Base-by-base conservation (phyloP, 1,284 basidiomycete species). In the Cystobasidium sp. region DNA sequence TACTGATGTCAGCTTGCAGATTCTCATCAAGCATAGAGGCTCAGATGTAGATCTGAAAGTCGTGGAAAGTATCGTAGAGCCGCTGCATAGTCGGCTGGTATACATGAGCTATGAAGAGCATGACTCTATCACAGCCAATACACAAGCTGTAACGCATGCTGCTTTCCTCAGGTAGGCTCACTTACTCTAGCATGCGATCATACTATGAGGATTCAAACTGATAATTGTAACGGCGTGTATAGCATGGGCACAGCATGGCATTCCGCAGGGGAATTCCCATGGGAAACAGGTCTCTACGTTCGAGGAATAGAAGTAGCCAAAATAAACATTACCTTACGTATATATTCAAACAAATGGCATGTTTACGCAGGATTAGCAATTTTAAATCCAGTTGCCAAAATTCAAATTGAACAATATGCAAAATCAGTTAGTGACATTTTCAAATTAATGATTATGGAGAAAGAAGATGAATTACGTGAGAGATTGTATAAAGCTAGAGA, bases 231-330 rank as follows among this genome's bases (percentile, higher is more conserved):
- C 16, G 14, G 63, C 47, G 24, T n/a, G 14, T 3, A 49, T 78
- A 95, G 94, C 78, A 99, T 99, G 97, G 96, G 96, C 16, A 96
- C 93, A 1, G 96, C 96, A 0, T 99, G 97, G 96, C 87, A 88
- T 64, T 87, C 88, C 74, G 86, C 88, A 16, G 84, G 86, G 16
- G 86, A 87, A 24, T 99, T 97, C 82, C 97, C 97, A 1, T 99
- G 96, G 97, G 95, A 98, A 83, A 90, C 93, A 53, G 84, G 85
- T 9, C 88, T 91, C 72, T 98, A 98, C 83, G 92, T 97, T 47
- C 93, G 94, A n/a, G 97, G 97, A 0, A 96, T 99, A 80, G 96
- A 99, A 83, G 96, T 94, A 8, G 94, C 95, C 80, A 99, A 99
- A 84, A 95, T 97, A 79, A 99, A 99, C 86, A 91, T 99, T 81